Evolutionary conservation across 2,329 filamentous ascomycete genomes (phyloP), one percentile per base, ranked within the genome.

Genomic region (Aureobasidium leucospermi): DNA sequence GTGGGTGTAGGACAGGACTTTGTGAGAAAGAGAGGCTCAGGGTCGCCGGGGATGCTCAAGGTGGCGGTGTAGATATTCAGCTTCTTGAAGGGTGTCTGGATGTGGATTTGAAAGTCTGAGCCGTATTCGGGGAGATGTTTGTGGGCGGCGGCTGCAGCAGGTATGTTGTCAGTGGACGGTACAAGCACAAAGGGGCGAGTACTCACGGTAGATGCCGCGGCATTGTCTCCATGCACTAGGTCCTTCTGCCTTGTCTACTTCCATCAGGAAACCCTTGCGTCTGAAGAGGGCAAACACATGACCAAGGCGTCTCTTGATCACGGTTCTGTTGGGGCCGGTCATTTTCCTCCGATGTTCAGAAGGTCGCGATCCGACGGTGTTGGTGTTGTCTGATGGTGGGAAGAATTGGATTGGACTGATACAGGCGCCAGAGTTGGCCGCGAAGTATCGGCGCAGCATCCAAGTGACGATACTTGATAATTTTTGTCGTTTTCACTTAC

Each of bases 61-160:
- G 36, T 53, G 4, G 49, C 49, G 15, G 49, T 53, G 38, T 41
- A 53, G 9, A 53, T 15, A 13, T 42, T 41, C 7, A 53, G 4
- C 9, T 53, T 53, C 16, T 53, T 13, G 49, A 53, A 53, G n/a
- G 49, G 49, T 5, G 16, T n/a, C n/a, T 53, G 49, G 23, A 53
- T 38, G 9, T 53, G 36, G 28, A 53, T 38, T 16, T 42, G 36
- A 6, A 19, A 53, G 10, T 32, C 31, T 36, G 11, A 8, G 38
- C 49, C 49, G 9, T 42, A 42, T 38, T 53, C 49, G 9, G 49
- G 38, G 2, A 53, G 15, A 5, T 31, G 16, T 4, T 11, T 6
- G 4, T 13, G 8, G 6, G 36, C 36, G 13, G 23, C n/a, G 2
- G 4, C 49, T 53, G 38, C 5, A 6, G n/a, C 16, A 11, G 11